These are phyloP conservation scores for Cubamyces sp. DNA, from an alignment of 768 basidiomycete genomes.

Conservation along the genomic window DNA sequence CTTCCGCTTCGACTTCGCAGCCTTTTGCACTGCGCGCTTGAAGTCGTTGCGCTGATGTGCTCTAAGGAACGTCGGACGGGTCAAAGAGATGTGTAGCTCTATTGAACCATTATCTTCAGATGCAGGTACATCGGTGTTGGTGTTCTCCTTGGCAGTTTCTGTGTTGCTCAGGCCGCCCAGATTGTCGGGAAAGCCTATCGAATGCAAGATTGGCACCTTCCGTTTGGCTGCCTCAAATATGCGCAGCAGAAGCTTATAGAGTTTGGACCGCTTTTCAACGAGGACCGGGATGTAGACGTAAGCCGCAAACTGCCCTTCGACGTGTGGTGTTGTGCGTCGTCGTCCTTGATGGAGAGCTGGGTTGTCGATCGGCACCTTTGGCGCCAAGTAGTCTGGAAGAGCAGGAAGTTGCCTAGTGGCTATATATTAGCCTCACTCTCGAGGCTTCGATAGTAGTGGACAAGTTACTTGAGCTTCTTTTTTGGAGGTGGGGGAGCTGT, in stretches of 20 bases:
- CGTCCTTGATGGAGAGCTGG: slow-evolving; percentile 87
- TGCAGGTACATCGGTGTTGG: slow-evolving; percentile 9
- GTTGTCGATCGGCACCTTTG: slow-evolving; percentile 62
- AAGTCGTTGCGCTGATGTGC: slow-evolving; percentile 80
- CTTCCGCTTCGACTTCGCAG: slow-evolving; percentile 53
- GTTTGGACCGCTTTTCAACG: slow-evolving; percentile 45
- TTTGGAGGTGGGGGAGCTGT: background rate
- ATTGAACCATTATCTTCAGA: slow-evolving; percentile 11
- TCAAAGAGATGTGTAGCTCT: slow-evolving; percentile 85
- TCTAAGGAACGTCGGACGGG: slow-evolving; percentile 79
- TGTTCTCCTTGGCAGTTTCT: background rate
- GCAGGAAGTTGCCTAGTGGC: slow-evolving; percentile 55
- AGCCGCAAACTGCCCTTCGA: slow-evolving; percentile 84
- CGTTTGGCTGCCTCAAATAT: slow-evolving; percentile 49
- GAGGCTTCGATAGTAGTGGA: background rate
- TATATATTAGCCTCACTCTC: background rate
- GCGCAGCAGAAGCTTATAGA: slow-evolving; percentile 51
- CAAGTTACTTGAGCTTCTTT: slow-evolving; percentile 17
- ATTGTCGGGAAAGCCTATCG: slow-evolving; percentile 38
- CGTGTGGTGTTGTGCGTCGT: slow-evolving; percentile 71
- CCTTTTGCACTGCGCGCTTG: slow-evolving; percentile 57
- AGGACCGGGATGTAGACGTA: slow-evolving; percentile 75
- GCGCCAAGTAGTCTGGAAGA: slow-evolving; percentile 52
- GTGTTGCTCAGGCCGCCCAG: background rate
- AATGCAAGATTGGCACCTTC: slow-evolving; percentile 51